Base-by-base conservation (phyloP, 2,329 filamentous ascomycete species). In the Fusarium continuum region DNA sequence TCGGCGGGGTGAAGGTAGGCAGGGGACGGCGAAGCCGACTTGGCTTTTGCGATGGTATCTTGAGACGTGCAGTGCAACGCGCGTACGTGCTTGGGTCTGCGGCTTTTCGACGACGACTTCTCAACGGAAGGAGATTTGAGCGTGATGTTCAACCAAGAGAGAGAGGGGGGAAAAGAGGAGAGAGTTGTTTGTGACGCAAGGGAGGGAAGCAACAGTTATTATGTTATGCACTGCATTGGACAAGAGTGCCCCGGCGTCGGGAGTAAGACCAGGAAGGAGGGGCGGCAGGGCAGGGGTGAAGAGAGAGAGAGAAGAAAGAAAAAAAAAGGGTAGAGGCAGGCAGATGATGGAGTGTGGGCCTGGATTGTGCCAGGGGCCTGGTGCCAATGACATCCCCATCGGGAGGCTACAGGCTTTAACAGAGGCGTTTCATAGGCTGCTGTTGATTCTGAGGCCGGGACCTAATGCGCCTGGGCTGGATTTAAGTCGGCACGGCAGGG, bases 1-100 rank as follows among this genome's bases (percentile, higher is more conserved):
- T 70, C 66, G 68, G 68, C 62, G 66, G 63, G 61, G 56, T 55
- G 67, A 52, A 56, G 51, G 46, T 52, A 63, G 41, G 55, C 49
- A 48, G 55, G 47, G 64, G 55, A 56, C 54, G 57, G 64, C 52
- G 44, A 60, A 53, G 67, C 61, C 64, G 66, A 67, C 38, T 45
- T 55, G 56, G 50, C 51, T 56, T 38, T 55, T 61, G 60, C 57
- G 63, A 65, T 40, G 57, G 54, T 29, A 60, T 55, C 52, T 55
- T 39, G 41, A n/a, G 29, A 44, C 43, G 50, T 59, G 54, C 56
- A 59, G 48, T 56, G 41, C 44, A 49, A 64, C 45, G 22, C 39
- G 49, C 25, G 48, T 44, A 41, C 50, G 23, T 20, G 29, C 26
- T 9, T 26, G 17, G 11, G 29, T 20, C 16, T 13, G 19, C 34